These are phyloP conservation scores for Blastobotrys attinorum DNA, from an alignment of 805 yeast genomes.

Conservation along the genomic window DNA sequence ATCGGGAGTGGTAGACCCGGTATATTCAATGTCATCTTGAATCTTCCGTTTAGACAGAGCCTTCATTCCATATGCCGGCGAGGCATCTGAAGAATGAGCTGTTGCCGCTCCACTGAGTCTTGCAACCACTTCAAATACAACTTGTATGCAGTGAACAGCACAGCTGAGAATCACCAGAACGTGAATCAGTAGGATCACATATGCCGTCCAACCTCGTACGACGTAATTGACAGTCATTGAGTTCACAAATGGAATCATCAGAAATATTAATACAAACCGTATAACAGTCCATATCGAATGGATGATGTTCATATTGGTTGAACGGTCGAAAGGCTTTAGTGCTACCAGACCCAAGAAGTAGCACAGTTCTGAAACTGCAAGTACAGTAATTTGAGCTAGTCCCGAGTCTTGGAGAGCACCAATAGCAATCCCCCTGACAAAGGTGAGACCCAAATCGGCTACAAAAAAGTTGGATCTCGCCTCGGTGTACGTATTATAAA, in stretches of 20 bases:
- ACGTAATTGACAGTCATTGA: slow-evolving; percentile 16
- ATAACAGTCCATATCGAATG: slow-evolving; percentile 13
- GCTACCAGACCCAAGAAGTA: slow-evolving; percentile 15
- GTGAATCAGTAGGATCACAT: slow-evolving; percentile 26
- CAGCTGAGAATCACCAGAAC: slow-evolving; percentile 23
- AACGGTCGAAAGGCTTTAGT: slow-evolving; percentile 22
- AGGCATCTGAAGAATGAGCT: not conserved
- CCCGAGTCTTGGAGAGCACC: slow-evolving; percentile 30
- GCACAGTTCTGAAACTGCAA: slow-evolving; percentile 24
- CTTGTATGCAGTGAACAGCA: slow-evolving; percentile 21
- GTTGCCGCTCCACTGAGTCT: slow-evolving; percentile 15
- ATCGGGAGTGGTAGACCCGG: not conserved
- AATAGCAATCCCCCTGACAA: slow-evolving; percentile 25
- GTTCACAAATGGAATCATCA: slow-evolving; percentile 23
- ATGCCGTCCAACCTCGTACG: slow-evolving; percentile 26
- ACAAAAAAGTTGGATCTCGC: slow-evolving; percentile 13
- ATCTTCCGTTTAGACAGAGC: not conserved
- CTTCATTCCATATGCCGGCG: slow-evolving; percentile 5
- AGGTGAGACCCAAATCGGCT: slow-evolving; percentile 16
- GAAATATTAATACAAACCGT: slow-evolving; percentile 17
- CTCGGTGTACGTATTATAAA: slow-evolving; percentile 26
- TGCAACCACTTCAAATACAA: slow-evolving; percentile 22
- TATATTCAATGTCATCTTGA: not conserved
- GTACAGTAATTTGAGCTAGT: slow-evolving; percentile 27
- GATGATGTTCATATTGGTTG: slow-evolving; percentile 23